Evolutionary conservation across 148 eudicot species (phyloP).

Genomic region (Persicaria maculosa): DNA sequence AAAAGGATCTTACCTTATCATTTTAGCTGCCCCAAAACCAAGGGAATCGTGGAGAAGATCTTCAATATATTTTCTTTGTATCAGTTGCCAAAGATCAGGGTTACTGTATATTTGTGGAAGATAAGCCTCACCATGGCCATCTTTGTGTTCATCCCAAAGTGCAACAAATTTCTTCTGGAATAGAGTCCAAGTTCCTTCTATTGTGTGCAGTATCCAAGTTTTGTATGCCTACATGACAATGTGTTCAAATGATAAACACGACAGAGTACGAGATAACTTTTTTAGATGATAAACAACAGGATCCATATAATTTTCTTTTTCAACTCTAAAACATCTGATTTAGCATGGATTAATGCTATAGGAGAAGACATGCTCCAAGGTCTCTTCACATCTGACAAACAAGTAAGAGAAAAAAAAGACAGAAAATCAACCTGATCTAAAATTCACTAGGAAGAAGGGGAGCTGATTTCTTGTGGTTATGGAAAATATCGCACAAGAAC

Average conservation of each 20-base stretch:
- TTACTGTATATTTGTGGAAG: slow-evolving; percentile 70
- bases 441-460: not conserved
- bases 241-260: not conserved
- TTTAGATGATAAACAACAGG: not conserved
- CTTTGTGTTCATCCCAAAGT: slow-evolving; percentile 82
- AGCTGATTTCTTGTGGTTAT: too few relatives aligned
- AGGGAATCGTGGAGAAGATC: slow-evolving; percentile 80
- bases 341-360: not conserved
- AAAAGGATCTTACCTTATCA: slow-evolving; percentile 56
- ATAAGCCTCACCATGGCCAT: slow-evolving; percentile 89
- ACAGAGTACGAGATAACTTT: not conserved
- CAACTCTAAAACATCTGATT: not conserved
- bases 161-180: slow-evolving; percentile 60
- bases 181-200: slow-evolving; percentile 75
- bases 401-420: not conserved
- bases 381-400: not conserved
- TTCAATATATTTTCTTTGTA: slow-evolving; percentile 52
- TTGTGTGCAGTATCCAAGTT: slow-evolving; percentile 59
- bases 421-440: not conserved
- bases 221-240: slow-evolving; percentile 51
- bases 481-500: not conserved
- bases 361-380: not conserved
- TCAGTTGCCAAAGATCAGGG: slow-evolving; percentile 47
- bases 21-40: slow-evolving; percentile 94
- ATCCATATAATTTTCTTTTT: not conserved